A percentile compares a stretch with the other conserved stretches of the same genome.
Conservation (phyloP, 2,329 filamentous ascomycete species). For the Bipolaris cookei region DNA sequence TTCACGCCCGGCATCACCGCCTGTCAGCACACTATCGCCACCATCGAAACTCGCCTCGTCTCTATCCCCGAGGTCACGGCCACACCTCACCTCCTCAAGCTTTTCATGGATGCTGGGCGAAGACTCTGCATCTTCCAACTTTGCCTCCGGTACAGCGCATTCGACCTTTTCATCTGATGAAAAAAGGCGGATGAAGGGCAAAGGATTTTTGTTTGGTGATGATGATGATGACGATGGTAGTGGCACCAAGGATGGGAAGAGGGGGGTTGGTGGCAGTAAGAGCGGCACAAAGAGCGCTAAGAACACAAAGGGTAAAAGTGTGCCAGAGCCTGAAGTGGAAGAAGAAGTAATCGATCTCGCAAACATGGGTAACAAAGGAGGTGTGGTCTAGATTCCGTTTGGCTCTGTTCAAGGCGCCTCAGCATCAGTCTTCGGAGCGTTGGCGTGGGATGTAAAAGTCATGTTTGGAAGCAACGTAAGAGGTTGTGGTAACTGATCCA, state of each 20-base stretch:
- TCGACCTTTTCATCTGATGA: conserved; percentile 46
- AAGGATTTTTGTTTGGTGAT: conserved; percentile 52
- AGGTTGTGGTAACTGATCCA: conserved; percentile 4
- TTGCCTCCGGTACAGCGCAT: conserved; percentile 44
- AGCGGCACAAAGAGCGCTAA: conserved; percentile 22
- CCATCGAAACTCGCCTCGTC: conserved; percentile 29
- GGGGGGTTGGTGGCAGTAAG: conserved; percentile 32
- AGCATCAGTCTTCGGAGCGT: not conserved
- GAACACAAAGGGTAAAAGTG: conserved; percentile 31
- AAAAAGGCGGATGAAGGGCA: conserved; percentile 45
- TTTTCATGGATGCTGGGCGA: conserved; percentile 76
- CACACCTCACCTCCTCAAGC: conserved; percentile 73
- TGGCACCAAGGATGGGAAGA: conserved; percentile 25
- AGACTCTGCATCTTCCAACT: conserved; percentile 43
- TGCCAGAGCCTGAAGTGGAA: conserved; percentile 36
- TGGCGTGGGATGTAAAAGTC: not conserved
- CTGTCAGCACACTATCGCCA: conserved; percentile 11
- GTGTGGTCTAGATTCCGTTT: conserved; percentile 29
- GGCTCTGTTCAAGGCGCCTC: not conserved
- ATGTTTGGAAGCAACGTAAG: not conserved
- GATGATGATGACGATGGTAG: conserved; percentile 44
- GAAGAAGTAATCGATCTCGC: conserved; percentile 48
- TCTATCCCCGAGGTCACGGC: conserved; percentile 58
- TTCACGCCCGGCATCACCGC: conserved; percentile 28
- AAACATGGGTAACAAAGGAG: conserved; percentile 42